phyloP scores from a whole-genome alignment of 2,329 filamentous ascomycete genomes.

The Chrysosporium queenslandicum region DNA sequence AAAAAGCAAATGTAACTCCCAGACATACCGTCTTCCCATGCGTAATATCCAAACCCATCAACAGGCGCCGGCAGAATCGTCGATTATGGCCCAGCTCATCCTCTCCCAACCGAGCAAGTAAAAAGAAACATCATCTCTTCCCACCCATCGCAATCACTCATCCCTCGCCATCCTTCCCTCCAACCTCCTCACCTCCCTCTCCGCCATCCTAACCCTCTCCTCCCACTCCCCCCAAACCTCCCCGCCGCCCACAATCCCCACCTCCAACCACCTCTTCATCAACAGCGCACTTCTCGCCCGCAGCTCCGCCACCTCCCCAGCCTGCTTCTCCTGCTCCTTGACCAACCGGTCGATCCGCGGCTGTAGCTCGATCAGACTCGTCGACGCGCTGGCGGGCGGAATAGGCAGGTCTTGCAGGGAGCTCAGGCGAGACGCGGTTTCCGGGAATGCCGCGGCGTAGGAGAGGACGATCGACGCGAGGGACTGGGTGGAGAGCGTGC shows the following conservation, averaged over 20 bases:
- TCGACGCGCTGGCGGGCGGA: constrained; percentile 35
- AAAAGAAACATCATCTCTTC: background rate
- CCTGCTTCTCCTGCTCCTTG: constrained; percentile 32
- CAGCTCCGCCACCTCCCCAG: constrained; percentile 33
- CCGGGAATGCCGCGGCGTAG: constrained; percentile 38
- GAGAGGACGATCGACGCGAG: constrained; percentile 36
- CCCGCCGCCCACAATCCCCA: constrained; percentile 57
- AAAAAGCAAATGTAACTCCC: too few species aligned
- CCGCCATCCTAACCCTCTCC: constrained; percentile 53
- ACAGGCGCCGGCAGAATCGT: too few species aligned
- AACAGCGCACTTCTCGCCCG: constrained; percentile 38
- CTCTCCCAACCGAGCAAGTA: too few species aligned
- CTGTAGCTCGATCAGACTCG: constrained; percentile 34
- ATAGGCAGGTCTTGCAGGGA: constrained; percentile 41
- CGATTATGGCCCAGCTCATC: too few species aligned
- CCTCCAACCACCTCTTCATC: constrained; percentile 63
- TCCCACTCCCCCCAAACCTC: constrained; percentile 63
- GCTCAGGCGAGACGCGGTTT: constrained; percentile 40
- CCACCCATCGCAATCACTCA: constrained; percentile 29
- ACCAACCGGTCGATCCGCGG: constrained; percentile 34
- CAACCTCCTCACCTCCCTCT: constrained; percentile 54
- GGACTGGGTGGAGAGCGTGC: constrained; percentile 29
- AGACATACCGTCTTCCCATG: background rate
- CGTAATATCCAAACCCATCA: background rate
- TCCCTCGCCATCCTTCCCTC: constrained; percentile 50